Evolutionary conservation across 768 basidiomycete species (phyloP).

Genomic region (Boletus bicolor): DNA sequence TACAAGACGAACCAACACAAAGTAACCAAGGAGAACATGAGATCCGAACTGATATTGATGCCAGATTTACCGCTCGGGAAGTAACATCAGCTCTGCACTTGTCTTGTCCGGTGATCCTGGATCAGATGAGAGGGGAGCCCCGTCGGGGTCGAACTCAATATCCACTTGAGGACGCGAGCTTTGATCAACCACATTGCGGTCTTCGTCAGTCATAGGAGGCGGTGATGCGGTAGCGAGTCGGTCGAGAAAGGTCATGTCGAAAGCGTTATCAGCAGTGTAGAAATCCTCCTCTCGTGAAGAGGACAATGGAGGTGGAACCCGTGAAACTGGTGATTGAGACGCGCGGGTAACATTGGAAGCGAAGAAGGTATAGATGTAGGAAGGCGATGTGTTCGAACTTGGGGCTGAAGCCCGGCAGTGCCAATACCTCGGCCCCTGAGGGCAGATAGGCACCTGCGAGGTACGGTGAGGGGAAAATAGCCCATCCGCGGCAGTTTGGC

Average conservation of each 20-base stretch:
- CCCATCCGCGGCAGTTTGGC: constrained; percentile 52
- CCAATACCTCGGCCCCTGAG: constrained; percentile 45
- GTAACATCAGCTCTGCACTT: constrained; percentile 37
- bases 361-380: constrained; percentile 48
- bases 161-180: constrained; percentile 15
- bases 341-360: constrained; percentile 40
- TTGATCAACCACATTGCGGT: constrained; percentile 17
- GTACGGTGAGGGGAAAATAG: constrained; percentile 30
- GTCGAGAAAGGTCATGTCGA: constrained; percentile 41
- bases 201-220: constrained; percentile 34
- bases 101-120: constrained; percentile 46
- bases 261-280: constrained; percentile 22
- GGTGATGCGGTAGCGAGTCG: constrained; percentile 38
- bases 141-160: constrained; percentile 42
- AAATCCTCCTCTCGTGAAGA: constrained; percentile 19
- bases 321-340: constrained; percentile 10
- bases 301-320: not conserved
- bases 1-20: constrained; percentile 11
- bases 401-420: constrained; percentile 25
- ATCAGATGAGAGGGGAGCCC: constrained; percentile 35
- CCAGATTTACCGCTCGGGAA: constrained; percentile 41
- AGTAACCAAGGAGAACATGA: not conserved
- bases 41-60: not conserved
- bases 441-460: constrained; percentile 28
- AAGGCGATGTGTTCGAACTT: constrained; percentile 15